These are phyloP conservation scores for Parathielavia appendiculata DNA, from an alignment of 495 filamentous ascomycete genomes.

Conservation along the genomic window DNA sequence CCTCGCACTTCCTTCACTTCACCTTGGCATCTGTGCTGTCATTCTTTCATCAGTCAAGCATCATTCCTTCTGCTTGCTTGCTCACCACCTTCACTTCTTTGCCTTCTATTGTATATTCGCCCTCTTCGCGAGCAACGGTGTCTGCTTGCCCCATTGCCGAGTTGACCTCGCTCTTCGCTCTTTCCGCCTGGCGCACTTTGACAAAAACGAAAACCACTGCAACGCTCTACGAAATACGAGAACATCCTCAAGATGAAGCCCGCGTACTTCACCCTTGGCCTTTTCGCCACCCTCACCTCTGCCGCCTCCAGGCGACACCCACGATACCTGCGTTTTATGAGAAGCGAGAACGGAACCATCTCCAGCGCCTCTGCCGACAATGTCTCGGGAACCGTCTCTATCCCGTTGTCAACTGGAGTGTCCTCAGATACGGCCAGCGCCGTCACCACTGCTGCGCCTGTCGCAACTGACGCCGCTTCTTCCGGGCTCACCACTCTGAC, in stretches of 20 bases:
- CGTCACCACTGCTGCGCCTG: slow-evolving; percentile 21
- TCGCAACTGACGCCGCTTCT: slow-evolving; percentile 21
- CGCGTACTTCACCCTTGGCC: slow-evolving; percentile 38
- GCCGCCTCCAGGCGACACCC: slow-evolving; percentile 35
- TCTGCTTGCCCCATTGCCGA: slow-evolving; percentile 37
- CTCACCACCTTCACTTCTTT: slow-evolving; percentile 31
- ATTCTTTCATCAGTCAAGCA: slow-evolving; percentile 30
- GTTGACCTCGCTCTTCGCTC: slow-evolving; percentile 44
- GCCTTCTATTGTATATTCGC: slow-evolving; percentile 30
- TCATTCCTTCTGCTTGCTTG: slow-evolving; percentile 36
- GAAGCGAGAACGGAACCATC: slow-evolving; percentile 36
- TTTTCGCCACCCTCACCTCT: slow-evolving; percentile 41
- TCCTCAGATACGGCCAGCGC: slow-evolving; percentile 11
- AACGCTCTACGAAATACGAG: slow-evolving; percentile 13
- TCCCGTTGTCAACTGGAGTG: slow-evolving; percentile 17
- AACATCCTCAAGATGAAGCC: slow-evolving; percentile 44
- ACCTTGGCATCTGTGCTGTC: slow-evolving; percentile 16
- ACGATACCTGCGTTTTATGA: slow-evolving; percentile 35
- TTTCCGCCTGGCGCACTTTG: slow-evolving; percentile 22
- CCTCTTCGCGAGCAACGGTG: slow-evolving; percentile 41
- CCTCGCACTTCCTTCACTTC: slow-evolving; percentile 24
- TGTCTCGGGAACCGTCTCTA: background rate
- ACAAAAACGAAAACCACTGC: slow-evolving; percentile 6
- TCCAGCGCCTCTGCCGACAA: background rate
- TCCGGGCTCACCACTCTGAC: slow-evolving; percentile 41